These are phyloP conservation scores for Boletus nobilissimus DNA, from an alignment of 1,284 basidiomycete species.

Conservation along the genomic window DNA sequence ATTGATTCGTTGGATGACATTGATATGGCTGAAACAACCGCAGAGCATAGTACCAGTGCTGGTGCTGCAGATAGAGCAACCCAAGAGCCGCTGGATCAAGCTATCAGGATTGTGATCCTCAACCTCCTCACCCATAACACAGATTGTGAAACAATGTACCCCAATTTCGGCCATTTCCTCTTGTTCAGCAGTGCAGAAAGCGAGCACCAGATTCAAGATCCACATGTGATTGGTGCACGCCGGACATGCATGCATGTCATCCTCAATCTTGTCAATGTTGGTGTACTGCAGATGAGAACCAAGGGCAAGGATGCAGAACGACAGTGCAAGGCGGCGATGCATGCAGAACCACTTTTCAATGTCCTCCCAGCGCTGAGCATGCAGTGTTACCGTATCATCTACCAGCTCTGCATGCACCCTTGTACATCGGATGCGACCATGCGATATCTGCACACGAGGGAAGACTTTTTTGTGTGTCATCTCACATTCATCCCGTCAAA, in stretches of 20 bases:
- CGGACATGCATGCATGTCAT: slow-evolving; percentile 85
- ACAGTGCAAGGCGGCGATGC: slow-evolving; percentile 43
- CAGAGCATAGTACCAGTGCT: slow-evolving; percentile 74
- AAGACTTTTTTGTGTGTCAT: slow-evolving; percentile 91
- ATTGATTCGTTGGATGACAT: slow-evolving; percentile 70
- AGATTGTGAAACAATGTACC: slow-evolving; percentile 68
- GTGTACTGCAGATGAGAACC: slow-evolving; percentile 65
- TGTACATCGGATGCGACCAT: slow-evolving; percentile 85
- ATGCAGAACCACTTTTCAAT: slow-evolving; percentile 67
- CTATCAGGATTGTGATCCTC: slow-evolving; percentile 83
- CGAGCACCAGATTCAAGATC: slow-evolving; percentile 76
- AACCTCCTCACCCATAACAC: slow-evolving; percentile 89
- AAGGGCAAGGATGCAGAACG: slow-evolving; percentile 57
- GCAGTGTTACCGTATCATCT: slow-evolving; percentile 84
- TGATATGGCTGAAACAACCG: slow-evolving; percentile 63
- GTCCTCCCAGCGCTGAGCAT: slow-evolving; percentile 86
- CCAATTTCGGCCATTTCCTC: slow-evolving; percentile 91
- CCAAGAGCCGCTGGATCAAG: slow-evolving; percentile 66
- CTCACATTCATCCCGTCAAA: slow-evolving; percentile 78
- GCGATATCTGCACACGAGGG: slow-evolving; percentile 88
- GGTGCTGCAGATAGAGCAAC: slow-evolving; percentile 67
- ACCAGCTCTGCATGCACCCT: slow-evolving; percentile 88
- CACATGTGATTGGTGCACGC: slow-evolving; percentile 75
- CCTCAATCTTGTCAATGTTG: slow-evolving; percentile 78
- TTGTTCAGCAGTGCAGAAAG: slow-evolving; percentile 74